phyloP scores from a whole-genome alignment of 139 green algal genomes.

The Chlorella ohadii region DNA sequence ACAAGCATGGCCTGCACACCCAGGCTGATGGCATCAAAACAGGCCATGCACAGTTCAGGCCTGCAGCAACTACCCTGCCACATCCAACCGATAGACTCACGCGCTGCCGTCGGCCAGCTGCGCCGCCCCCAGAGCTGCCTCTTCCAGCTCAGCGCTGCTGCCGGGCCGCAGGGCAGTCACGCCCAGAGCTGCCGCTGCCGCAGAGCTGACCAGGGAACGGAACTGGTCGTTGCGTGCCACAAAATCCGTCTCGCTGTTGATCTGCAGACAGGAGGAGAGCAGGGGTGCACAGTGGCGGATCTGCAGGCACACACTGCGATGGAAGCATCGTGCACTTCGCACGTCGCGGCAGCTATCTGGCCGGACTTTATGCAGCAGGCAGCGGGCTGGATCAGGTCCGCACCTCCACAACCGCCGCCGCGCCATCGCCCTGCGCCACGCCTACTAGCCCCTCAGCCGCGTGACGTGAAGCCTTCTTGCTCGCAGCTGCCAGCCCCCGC shows the following conservation, averaged over 20 bases:
- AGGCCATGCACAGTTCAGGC: too few relatives aligned
- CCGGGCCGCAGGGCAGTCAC: constrained; percentile 17
- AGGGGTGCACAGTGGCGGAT: too few relatives aligned
- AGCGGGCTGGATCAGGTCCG: background rate
- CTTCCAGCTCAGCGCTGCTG: background rate
- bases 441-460: constrained; percentile 91
- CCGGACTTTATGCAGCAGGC: too few relatives aligned
- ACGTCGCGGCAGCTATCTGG: too few relatives aligned
- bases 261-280: constrained; percentile 68
- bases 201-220: constrained; percentile 66
- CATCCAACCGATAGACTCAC: background rate
- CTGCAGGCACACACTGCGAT: too few relatives aligned
- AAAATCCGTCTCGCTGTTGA: constrained; percentile 98
- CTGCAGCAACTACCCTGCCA: too few relatives aligned
- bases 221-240: constrained; percentile 88
- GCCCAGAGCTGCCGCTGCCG: constrained; percentile 64
- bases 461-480: constrained; percentile 86
- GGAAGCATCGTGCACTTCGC: too few relatives aligned
- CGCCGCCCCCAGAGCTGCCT: background rate
- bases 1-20: too few relatives aligned
- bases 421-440: constrained; percentile 41
- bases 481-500: constrained; percentile 85
- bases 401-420: constrained; percentile 57
- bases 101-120: background rate
- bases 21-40: too few relatives aligned